Evolutionary conservation across 1,139 yeast genomes (phyloP).

Genomic region (Torulaspora pretoriensis): DNA sequence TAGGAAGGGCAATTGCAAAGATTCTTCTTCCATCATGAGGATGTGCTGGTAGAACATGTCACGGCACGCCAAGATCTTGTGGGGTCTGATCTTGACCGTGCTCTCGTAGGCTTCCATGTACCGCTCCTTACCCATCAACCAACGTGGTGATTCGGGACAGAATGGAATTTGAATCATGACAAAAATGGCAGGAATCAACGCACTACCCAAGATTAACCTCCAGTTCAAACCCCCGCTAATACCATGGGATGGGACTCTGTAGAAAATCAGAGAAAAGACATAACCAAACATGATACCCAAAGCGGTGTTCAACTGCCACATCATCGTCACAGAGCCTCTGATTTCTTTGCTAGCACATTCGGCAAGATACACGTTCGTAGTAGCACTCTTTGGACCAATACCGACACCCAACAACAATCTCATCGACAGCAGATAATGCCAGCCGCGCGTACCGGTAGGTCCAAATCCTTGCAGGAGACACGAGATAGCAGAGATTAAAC

Average conservation of each 20-base stretch:
- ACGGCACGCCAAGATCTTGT: slow-evolving; percentile 63
- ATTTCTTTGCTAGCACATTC: slow-evolving; percentile 74
- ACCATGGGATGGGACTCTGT: slow-evolving; percentile 43
- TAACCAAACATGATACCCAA: slow-evolving; percentile 82
- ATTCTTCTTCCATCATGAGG: slow-evolving; percentile 61
- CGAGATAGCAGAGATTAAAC: slow-evolving; percentile 58
- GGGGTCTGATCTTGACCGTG: slow-evolving; percentile 47
- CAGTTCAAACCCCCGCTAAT: slow-evolving; percentile 58
- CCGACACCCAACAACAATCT: slow-evolving; percentile 73
- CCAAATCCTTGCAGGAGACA: slow-evolving; percentile 79
- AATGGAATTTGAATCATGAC: slow-evolving; percentile 65
- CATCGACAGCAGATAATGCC: slow-evolving; percentile 76
- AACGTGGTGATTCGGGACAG: slow-evolving; percentile 77
- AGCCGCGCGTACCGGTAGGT: slow-evolving; percentile 38
- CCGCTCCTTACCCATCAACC: slow-evolving; percentile 67
- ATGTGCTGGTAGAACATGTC: slow-evolving; percentile 71
- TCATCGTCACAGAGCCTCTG: slow-evolving; percentile 78
- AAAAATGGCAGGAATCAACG: slow-evolving; percentile 65
- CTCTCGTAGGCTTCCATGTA: slow-evolving; percentile 56
- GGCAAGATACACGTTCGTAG: slow-evolving; percentile 78
- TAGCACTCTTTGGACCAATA: slow-evolving; percentile 74
- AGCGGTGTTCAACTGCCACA: slow-evolving; percentile 89
- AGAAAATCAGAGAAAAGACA: slow-evolving; percentile 62
- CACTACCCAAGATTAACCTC: slow-evolving; percentile 80
- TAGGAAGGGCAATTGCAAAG: slow-evolving; percentile 52